Base-by-base conservation (phyloP, 2,329 filamentous ascomycete species). In the Aspergillus pseudonomiae region DNA sequence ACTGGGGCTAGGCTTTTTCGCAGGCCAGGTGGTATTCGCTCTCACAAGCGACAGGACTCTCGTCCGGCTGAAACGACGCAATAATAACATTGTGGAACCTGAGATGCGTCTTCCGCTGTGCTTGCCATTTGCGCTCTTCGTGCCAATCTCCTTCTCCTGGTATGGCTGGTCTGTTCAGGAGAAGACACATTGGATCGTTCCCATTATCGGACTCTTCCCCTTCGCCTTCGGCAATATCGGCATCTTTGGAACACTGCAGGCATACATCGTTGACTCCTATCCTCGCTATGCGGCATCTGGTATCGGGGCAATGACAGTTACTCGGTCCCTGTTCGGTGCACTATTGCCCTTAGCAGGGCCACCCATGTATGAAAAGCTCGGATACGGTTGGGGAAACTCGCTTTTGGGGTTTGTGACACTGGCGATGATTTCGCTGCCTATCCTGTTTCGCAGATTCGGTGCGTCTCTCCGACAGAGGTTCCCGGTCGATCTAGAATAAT, bases 221-320 rank as follows among this genome's bases (percentile, higher is more conserved):
- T 85, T 87, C 34, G 83, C 84, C 0, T 77, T 81, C 2, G 86
- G 86, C 0, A 81, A 84, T 19, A 86, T 87, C 62, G 69, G 71
- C 2, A 64, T 75, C n/a, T 85, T 86, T 43, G 69, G 74, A 69
- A 84, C 84, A 45, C 82, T 85, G 45, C 84, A 87, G 53, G 87
- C 86, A 24, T 90, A 90, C 68, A 79, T 89, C 9, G 83, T 90
- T 26, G 86, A 89, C 63, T 82, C 80, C 60, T 81, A 81, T n/a
- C 76, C 79, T 1, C 79, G 75, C n/a, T 71, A 77, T 59, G 81
- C 83, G 0, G 83, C 82, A 0, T 79, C 75, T 57, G 83, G 83
- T 0, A 82, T 83, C 21, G 85, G 84, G 0, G 84, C 83, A 0
- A 80, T 83, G 19, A 83, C 84, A 0, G 80, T 87, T 4, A 75